phyloP scores from a whole-genome alignment of 2,329 filamentous ascomycete species.

The Botryotinia convoluta region DNA sequence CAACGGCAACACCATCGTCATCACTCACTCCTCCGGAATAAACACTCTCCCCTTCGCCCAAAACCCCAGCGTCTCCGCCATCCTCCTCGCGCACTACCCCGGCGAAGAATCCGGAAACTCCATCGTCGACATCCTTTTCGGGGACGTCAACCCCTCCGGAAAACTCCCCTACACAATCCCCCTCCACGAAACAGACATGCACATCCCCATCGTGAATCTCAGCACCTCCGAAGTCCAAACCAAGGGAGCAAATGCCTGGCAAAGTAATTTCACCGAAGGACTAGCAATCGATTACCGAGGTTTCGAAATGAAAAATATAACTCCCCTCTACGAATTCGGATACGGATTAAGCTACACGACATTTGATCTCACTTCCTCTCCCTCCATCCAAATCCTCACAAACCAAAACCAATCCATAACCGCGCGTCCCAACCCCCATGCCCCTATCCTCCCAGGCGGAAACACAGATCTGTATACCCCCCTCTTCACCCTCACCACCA shows the following conservation, averaged over 20 bases:
- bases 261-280: slow-evolving; percentile 71
- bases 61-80: slow-evolving; percentile 75
- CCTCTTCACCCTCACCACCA: slow-evolving; percentile 47
- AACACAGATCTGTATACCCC: slow-evolving; percentile 55
- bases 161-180: slow-evolving; percentile 63
- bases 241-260: slow-evolving; percentile 11
- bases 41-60: slow-evolving; percentile 61
- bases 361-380: slow-evolving; percentile 50
- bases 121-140: slow-evolving; percentile 75
- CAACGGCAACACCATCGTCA: slow-evolving; percentile 58
- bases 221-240: slow-evolving; percentile 24
- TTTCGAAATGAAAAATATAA: slow-evolving; percentile 58
- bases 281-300: slow-evolving; percentile 76
- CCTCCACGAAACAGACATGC: slow-evolving; percentile 51
- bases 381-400: slow-evolving; percentile 36
- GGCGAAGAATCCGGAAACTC: slow-evolving; percentile 79
- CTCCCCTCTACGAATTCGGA: slow-evolving; percentile 75
- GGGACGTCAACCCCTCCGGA: slow-evolving; percentile 70
- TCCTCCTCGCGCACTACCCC: slow-evolving; percentile 74
- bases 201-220: slow-evolving; percentile 48
- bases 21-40: slow-evolving; percentile 65
- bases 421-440: slow-evolving; percentile 23
- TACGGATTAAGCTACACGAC: slow-evolving; percentile 75
- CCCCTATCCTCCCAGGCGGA: slow-evolving; percentile 50
- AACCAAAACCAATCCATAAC: background rate